These are phyloP conservation scores for Neohortaea acidophila DNA, from an alignment of 495 filamentous ascomycete species.

Conservation along the genomic window DNA sequence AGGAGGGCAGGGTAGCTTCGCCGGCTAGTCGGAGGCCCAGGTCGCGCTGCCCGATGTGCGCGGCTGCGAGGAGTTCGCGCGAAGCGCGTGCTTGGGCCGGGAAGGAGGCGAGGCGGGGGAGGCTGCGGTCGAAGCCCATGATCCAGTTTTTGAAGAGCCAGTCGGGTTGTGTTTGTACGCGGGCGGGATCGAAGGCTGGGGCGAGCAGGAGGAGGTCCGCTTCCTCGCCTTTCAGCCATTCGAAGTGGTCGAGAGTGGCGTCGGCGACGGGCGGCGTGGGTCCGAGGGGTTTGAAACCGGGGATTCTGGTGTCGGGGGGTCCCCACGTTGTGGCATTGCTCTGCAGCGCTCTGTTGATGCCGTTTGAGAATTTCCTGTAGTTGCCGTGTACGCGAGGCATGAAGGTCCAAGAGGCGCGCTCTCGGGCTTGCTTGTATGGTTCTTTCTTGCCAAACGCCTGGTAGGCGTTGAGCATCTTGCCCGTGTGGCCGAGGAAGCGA, in stretches of 20 bases:
- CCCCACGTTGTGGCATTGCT: slow-evolving; percentile 4
- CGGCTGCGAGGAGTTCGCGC: neutral
- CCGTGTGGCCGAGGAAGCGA: slow-evolving; percentile 3
- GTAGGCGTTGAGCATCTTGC: slow-evolving; percentile 3
- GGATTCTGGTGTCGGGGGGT: neutral
- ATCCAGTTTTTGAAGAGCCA: slow-evolving; percentile 11
- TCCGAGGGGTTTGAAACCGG: slow-evolving; percentile 1
- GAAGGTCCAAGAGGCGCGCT: slow-evolving; percentile 2
- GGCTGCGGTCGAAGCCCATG: neutral
- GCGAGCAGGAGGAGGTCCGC: slow-evolving; percentile 4
- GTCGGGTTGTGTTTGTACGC: slow-evolving; percentile 3
- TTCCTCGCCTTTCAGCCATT: neutral
- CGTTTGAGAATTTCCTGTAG: slow-evolving; percentile 1
- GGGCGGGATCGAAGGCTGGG: neutral
- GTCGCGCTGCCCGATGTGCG: slow-evolving; percentile 1
- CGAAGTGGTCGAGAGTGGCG: slow-evolving; percentile 2
- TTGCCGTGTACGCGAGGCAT: slow-evolving; percentile 3
- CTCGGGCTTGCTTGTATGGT: slow-evolving; percentile 7
- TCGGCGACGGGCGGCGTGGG: neutral
- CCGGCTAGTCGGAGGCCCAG: slow-evolving; percentile 21
- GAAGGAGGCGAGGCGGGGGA: neutral
- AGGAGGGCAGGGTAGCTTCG: slow-evolving; percentile 28
- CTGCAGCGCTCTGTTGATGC: neutral
- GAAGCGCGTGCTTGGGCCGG: slow-evolving; percentile 2
- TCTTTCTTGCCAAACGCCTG: neutral